phyloP scores from a whole-genome alignment of 2,329 filamentous ascomycete genomes.

The Fusarium aywerte region DNA sequence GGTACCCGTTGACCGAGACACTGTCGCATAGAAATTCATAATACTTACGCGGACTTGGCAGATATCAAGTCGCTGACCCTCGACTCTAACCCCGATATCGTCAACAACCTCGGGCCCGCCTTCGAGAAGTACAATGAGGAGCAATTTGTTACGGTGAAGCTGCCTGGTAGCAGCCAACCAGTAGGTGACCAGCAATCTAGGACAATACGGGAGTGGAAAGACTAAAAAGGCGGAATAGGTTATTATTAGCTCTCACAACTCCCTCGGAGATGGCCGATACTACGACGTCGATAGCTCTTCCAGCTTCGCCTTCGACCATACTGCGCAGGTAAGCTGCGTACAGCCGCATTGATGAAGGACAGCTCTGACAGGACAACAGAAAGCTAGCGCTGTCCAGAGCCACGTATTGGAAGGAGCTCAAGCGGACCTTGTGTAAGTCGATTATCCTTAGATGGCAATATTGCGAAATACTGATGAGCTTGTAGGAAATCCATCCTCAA shows the following conservation, averaged over 20 bases:
- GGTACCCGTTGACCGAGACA: slow-evolving; percentile 62
- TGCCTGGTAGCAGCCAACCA: slow-evolving; percentile 82
- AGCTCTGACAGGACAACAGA: slow-evolving; percentile 59
- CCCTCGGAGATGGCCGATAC: slow-evolving; percentile 82
- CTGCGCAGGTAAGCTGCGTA: slow-evolving; percentile 69
- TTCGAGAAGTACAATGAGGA: slow-evolving; percentile 97
- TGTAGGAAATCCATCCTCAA: slow-evolving; percentile 84
- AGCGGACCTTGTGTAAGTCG: slow-evolving; percentile 79
- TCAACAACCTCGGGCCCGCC: slow-evolving; percentile 80
- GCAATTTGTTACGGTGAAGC: slow-evolving; percentile 88
- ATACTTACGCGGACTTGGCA: slow-evolving; percentile 53
- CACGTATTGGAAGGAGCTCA: slow-evolving; percentile 81
- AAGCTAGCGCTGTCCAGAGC: slow-evolving; percentile 84
- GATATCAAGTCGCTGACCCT: slow-evolving; percentile 90
- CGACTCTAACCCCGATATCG: slow-evolving; percentile 72
- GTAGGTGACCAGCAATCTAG: slow-evolving; percentile 43
- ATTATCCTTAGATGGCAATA: neutral
- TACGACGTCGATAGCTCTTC: slow-evolving; percentile 89
- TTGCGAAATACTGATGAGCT: slow-evolving; percentile 27
- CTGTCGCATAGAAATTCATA: neutral
- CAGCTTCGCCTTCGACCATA: slow-evolving; percentile 90
- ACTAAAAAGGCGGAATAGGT: slow-evolving; percentile 62
- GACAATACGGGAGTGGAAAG: neutral
- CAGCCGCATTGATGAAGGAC: neutral
- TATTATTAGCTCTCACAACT: slow-evolving; percentile 87